Conservation (phyloP, 129 eudicot species). For the Saussurea involucrata region DNA sequence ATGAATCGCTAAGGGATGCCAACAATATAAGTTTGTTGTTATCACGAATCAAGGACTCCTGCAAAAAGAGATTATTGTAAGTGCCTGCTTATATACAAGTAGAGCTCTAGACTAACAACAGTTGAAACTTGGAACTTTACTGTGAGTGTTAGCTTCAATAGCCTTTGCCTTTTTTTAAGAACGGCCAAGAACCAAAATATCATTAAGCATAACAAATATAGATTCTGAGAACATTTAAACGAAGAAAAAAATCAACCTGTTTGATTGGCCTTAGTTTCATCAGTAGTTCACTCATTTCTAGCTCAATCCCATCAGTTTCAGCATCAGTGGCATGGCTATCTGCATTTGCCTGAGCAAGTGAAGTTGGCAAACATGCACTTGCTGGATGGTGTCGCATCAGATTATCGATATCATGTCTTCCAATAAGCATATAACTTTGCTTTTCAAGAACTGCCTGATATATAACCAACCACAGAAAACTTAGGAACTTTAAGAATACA, state of each 20-base stretch:
- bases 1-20: conserved; percentile 94
- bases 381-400: conserved; percentile 89
- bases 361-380: conserved; percentile 71
- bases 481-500: conserved; percentile 2
- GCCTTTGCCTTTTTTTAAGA: not conserved
- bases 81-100: conserved; percentile 6
- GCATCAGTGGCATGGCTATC: conserved; percentile 49
- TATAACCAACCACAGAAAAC: conserved; percentile 25
- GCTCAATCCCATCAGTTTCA: conserved; percentile 56
- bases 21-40: conserved; percentile 87
- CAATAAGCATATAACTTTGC: conserved; percentile 98
- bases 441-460: conserved; percentile 99
- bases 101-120: not conserved
- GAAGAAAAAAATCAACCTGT: conserved; percentile 48
- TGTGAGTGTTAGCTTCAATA: not conserved
- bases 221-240: not conserved
- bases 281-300: conserved; percentile 67
- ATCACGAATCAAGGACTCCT: conserved; percentile 95
- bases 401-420: conserved; percentile 89
- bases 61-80: conserved; percentile 24
- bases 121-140: not conserved
- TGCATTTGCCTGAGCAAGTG: conserved; percentile 40
- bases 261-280: conserved; percentile 90
- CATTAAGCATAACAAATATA: not conserved
- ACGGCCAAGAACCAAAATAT: not conserved